phyloP scores from a whole-genome alignment of 148 eudicot species.

The Polygonum aviculare region DNA sequence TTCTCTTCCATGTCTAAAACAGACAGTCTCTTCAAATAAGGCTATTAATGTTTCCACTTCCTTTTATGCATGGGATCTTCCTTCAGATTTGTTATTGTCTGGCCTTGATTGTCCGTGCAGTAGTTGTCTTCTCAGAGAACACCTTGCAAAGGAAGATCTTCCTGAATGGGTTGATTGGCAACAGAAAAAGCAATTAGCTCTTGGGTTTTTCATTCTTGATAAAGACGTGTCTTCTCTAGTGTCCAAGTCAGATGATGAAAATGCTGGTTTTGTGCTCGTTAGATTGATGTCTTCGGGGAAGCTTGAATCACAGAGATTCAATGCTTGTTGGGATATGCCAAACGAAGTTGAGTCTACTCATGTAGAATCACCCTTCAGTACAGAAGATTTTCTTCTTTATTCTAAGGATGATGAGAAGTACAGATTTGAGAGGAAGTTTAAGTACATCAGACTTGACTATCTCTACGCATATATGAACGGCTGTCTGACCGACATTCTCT shows the following conservation, averaged over 20 bases:
- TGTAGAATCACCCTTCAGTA: conserved; percentile 20
- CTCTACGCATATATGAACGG: conserved; percentile 36
- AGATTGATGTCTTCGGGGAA: conserved; percentile 69
- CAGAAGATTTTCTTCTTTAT: conserved; percentile 35
- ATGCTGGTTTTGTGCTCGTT: conserved; percentile 60
- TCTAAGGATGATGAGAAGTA: conserved; percentile 28
- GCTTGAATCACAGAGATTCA: conserved; percentile 60
- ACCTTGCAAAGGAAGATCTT: conserved; percentile 43
- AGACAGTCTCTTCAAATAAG: conserved; percentile 17
- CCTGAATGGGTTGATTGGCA: conserved; percentile 84
- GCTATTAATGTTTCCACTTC: conserved; percentile 30
- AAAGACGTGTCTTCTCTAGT: conserved; percentile 31
- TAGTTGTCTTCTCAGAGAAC: conserved; percentile 53
- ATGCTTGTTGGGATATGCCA: conserved; percentile 36
- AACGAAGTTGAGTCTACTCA: conserved; percentile 19
- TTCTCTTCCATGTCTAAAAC: conserved; percentile 18
- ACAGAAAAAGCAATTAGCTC: conserved; percentile 53
- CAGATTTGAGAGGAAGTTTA: conserved; percentile 27
- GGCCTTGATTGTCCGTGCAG: conserved; percentile 56
- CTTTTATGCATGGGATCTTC: conserved; percentile 71
- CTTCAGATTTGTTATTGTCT: conserved; percentile 47
- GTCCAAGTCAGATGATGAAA: conserved; percentile 25
- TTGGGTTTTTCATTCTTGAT: conserved; percentile 66
- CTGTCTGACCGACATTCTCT: conserved; percentile 30
- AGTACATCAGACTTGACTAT: conserved; percentile 42